phyloP scores from a whole-genome alignment of 495 filamentous ascomycete species.

The Xylaria acuta region DNA sequence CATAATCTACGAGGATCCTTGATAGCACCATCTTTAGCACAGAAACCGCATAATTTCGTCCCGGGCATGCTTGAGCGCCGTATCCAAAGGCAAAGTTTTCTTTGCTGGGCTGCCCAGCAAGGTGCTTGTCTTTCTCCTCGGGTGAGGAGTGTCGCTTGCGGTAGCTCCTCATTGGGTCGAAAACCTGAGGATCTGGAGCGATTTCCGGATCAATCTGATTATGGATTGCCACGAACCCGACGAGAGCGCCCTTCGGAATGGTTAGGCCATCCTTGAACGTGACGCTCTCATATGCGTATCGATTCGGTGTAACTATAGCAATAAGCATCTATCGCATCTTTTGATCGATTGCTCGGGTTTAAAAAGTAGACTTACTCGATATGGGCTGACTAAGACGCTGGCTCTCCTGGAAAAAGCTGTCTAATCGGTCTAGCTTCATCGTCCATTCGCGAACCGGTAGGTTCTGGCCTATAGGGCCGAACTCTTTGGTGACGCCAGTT shows the following conservation, averaged over 20 bases:
- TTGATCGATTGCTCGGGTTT: background rate
- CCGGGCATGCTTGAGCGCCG: constrained; percentile 17
- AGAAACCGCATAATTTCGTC: constrained; percentile 1
- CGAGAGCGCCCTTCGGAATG: background rate
- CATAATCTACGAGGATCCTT: constrained; percentile 9
- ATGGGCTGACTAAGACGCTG: constrained; percentile 6
- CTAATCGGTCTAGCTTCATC: background rate
- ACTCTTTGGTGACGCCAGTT: background rate
- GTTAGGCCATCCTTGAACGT: constrained; percentile 10
- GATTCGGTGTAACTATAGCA: constrained; percentile 6
- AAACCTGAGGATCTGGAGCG: background rate
- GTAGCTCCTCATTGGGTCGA: constrained; percentile 1
- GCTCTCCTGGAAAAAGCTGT: constrained; percentile 14
- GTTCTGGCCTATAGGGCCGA: background rate
- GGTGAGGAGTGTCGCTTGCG: background rate
- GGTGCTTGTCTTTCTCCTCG: background rate
- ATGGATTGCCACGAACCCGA: background rate
- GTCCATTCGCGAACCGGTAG: background rate
- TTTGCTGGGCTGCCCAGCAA: background rate
- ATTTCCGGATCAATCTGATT: constrained; percentile 15
- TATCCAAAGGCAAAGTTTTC: constrained; percentile 23
- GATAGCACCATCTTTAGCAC: constrained; percentile 19
- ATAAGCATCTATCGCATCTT: too few species aligned
- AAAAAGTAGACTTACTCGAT: background rate
- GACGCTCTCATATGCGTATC: constrained; percentile 5